phyloP scores from a whole-genome alignment of 2,329 filamentous ascomycete genomes.

The Fusarium sp. region DNA sequence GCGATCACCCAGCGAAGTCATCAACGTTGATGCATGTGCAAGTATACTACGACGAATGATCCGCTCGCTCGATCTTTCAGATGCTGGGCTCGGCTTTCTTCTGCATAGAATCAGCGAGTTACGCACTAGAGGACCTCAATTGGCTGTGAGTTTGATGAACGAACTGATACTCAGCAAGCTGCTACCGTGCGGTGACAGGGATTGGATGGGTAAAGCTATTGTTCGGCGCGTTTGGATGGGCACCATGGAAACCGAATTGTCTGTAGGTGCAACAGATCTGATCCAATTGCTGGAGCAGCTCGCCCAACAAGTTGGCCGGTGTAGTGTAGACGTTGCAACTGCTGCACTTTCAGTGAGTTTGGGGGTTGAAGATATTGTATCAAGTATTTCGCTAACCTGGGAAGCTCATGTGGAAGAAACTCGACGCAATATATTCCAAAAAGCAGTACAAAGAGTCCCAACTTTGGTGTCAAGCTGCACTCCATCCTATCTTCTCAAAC shows the following conservation, averaged over 20 bases:
- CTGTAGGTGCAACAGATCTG: slow-evolving; percentile 43
- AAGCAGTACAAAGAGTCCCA: slow-evolving; percentile 70
- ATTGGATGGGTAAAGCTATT: slow-evolving; percentile 79
- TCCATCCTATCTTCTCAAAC: slow-evolving; percentile 76
- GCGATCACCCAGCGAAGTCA: slow-evolving; percentile 61
- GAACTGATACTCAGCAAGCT: slow-evolving; percentile 74
- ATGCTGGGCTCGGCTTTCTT: slow-evolving; percentile 75
- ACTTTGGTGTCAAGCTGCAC: slow-evolving; percentile 79
- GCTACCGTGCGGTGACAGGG: slow-evolving; percentile 61
- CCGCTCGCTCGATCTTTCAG: slow-evolving; percentile 70
- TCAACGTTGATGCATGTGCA: slow-evolving; percentile 65
- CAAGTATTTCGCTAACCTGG: slow-evolving; percentile 25
- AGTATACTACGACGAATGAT: slow-evolving; percentile 74
- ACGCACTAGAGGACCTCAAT: slow-evolving; percentile 65
- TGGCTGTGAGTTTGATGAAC: slow-evolving; percentile 70
- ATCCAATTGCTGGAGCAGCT: slow-evolving; percentile 55
- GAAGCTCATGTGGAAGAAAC: slow-evolving; percentile 85
- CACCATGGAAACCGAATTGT: slow-evolving; percentile 61
- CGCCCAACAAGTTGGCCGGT: slow-evolving; percentile 58
- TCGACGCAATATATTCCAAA: slow-evolving; percentile 72
- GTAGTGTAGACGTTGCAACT: slow-evolving; percentile 72
- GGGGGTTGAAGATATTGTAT: slow-evolving; percentile 2
- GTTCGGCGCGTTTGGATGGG: slow-evolving; percentile 79
- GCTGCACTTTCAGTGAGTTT: slow-evolving; percentile 75
- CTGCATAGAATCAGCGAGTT: slow-evolving; percentile 79